Evolutionary conservation across 208 protist species (phyloP), one percentile per base, ranked within the genome.

Genomic region (Balamuthia mandrillaris): DNA sequence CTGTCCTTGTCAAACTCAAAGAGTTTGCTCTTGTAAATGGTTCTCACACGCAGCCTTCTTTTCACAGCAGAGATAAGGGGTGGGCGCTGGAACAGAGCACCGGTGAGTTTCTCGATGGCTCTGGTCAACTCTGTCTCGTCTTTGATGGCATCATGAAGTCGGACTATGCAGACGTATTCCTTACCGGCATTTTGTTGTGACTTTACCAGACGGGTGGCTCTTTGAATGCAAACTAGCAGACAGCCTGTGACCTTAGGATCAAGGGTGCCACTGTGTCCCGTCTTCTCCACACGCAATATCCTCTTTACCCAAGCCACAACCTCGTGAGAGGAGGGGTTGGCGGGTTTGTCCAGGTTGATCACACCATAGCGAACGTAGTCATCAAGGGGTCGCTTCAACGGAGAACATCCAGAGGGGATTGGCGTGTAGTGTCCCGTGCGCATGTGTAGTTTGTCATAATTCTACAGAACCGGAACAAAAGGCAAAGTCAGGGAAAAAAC

Each of bases 321-420:
- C 92, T 99, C 99, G 90, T 99, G 99, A 60, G 97, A 99, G 51
- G 98, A 99, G 87, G 99, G 99, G 89, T 99, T 99, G 16, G 98
- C 97, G 12, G 98, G 98, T 92, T 99, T 99, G 92, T 99, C 99
- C 49, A 99, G 95, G 93, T 99, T 99, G 90, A 99, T 99, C 87
- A 99, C 96, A 87, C 99, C 99, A 90, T 99, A 99, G 70, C 90
- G 87, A 77, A 72, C 37, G 90, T 99, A 99, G 77, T 99, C 98
- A 6, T 90, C 56, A 44, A 99, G 90, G 39, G 97, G 94, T 41
- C 99, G 95, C 70, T 98, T 97, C 14, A 99, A 91, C 51, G 99
- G 99, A 29, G 97, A 97, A 89, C 92, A 96, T 47, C 99, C 99
- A 45, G 91, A 91, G 42, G 97, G 93, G 70, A 99, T 90, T 21